phyloP scores from a whole-genome alignment of 805 yeast genomes.

The Candida railenensis region DNA sequence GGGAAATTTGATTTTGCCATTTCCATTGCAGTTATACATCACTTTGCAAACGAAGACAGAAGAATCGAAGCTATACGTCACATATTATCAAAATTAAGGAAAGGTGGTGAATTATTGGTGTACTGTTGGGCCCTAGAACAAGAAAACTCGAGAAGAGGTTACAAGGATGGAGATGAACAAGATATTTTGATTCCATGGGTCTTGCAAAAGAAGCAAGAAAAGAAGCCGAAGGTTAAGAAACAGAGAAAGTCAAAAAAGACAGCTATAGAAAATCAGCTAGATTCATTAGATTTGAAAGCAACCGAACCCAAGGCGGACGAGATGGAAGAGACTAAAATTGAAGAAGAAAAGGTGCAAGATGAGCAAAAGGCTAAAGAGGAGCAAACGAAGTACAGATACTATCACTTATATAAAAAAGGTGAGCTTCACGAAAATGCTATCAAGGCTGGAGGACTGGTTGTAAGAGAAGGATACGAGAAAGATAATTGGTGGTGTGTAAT shows the following conservation, averaged over 20 bases:
- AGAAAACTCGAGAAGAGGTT: slow-evolving; percentile 82
- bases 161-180: slow-evolving; percentile 86
- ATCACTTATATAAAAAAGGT: slow-evolving; percentile 83
- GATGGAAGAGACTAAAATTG: slow-evolving; percentile 8
- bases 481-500: slow-evolving; percentile 86
- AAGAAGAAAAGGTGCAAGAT: slow-evolving; percentile 12
- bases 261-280: too few relatives aligned
- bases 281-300: too few relatives aligned
- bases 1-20: slow-evolving; percentile 76
- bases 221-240: slow-evolving; percentile 23
- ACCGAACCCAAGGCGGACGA: too few relatives aligned
- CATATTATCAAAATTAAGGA: slow-evolving; percentile 56
- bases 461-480: slow-evolving; percentile 79
- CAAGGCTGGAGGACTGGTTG: slow-evolving; percentile 67
- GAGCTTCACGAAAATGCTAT: slow-evolving; percentile 73
- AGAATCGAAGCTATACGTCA: slow-evolving; percentile 73
- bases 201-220: slow-evolving; percentile 48
- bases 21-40: slow-evolving; percentile 94
- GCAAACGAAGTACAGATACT: slow-evolving; percentile 75
- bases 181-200: slow-evolving; percentile 98
- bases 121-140: slow-evolving; percentile 99
- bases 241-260: slow-evolving; percentile 11
- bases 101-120: slow-evolving; percentile 69
- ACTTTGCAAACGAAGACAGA: slow-evolving; percentile 82
- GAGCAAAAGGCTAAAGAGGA: slow-evolving; percentile 12